phyloP scores from a whole-genome alignment of 2,329 filamentous ascomycete species.

The Arthrobotrys entomopaga region DNA sequence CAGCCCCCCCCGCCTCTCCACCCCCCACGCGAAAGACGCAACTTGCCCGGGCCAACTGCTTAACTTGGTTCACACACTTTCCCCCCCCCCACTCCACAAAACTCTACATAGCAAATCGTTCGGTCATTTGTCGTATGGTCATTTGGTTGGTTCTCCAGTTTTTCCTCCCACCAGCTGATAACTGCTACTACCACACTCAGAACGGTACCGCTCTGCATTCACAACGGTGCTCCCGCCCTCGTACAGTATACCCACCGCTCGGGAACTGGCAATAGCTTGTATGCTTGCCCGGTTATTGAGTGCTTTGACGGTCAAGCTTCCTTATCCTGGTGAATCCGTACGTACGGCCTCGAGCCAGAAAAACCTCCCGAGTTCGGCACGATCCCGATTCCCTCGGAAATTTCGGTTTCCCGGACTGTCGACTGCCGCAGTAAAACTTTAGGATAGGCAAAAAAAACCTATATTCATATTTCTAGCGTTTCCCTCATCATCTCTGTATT shows the following conservation, averaged over 20 bases:
- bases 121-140: slow-evolving; percentile 39
- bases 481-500: background rate
- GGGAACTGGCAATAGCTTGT: slow-evolving; percentile 27
- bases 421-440: slow-evolving; percentile 26
- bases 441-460: background rate
- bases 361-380: slow-evolving; percentile 46
- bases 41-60: slow-evolving; percentile 7
- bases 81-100: slow-evolving; percentile 31
- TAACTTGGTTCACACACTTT: too few relatives aligned
- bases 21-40: slow-evolving; percentile 32
- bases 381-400: slow-evolving; percentile 44
- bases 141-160: slow-evolving; percentile 33
- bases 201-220: slow-evolving; percentile 32
- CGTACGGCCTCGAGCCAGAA: slow-evolving; percentile 27
- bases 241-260: slow-evolving; percentile 26
- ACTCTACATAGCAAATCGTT: too few relatives aligned
- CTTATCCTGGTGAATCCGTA: slow-evolving; percentile 31
- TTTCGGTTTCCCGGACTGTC: slow-evolving; percentile 49
- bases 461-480: too few relatives aligned
- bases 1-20: too few relatives aligned
- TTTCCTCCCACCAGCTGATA: slow-evolving; percentile 13
- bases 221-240: slow-evolving; percentile 46
- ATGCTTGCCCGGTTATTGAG: slow-evolving; percentile 22
- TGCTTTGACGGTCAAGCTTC: slow-evolving; percentile 1
- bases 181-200: slow-evolving; percentile 10